These are phyloP conservation scores for Candida fluviatilis DNA, from an alignment of 805 yeast species.

Conservation along the genomic window DNA sequence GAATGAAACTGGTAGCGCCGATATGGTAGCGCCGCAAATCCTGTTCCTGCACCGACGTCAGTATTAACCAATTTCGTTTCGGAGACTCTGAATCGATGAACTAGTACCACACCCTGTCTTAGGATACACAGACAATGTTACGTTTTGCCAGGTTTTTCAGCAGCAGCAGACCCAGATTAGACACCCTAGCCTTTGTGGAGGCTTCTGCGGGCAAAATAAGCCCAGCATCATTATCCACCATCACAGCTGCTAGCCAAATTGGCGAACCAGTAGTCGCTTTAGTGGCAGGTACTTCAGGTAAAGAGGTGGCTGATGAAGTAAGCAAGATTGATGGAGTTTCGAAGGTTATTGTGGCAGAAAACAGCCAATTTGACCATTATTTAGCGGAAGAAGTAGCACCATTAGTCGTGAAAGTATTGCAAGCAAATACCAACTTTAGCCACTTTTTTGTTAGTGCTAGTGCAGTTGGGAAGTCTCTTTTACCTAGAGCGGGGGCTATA, in stretches of 20 bases:
- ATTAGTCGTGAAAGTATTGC: constrained; percentile 46
- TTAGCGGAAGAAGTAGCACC: constrained; percentile 82
- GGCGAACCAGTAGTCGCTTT: constrained; percentile 81
- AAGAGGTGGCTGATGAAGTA: constrained; percentile 41
- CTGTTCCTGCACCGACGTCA: neutral
- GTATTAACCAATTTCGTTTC: neutral
- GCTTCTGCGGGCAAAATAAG: constrained; percentile 49
- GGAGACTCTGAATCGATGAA: neutral
- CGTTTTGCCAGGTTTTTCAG: constrained; percentile 46
- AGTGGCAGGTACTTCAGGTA: constrained; percentile 61
- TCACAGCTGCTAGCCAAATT: constrained; percentile 73
- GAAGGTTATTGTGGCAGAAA: constrained; percentile 56
- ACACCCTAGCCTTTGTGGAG: constrained; percentile 77
- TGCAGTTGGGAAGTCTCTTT: constrained; percentile 79
- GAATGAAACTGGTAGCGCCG: too few species aligned
- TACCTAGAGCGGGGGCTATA: constrained; percentile 84
- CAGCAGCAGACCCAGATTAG: constrained; percentile 15
- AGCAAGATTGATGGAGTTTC: constrained; percentile 50
- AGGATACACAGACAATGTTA: constrained; percentile 2
- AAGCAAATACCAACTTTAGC: constrained; percentile 41
- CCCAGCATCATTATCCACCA: constrained; percentile 66
- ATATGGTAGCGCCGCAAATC: neutral
- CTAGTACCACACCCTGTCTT: neutral
- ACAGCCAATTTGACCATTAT: constrained; percentile 57
- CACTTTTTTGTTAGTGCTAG: constrained; percentile 81